phyloP scores from a whole-genome alignment of 75 land plant genomes.

The Pinus taeda region DNA sequence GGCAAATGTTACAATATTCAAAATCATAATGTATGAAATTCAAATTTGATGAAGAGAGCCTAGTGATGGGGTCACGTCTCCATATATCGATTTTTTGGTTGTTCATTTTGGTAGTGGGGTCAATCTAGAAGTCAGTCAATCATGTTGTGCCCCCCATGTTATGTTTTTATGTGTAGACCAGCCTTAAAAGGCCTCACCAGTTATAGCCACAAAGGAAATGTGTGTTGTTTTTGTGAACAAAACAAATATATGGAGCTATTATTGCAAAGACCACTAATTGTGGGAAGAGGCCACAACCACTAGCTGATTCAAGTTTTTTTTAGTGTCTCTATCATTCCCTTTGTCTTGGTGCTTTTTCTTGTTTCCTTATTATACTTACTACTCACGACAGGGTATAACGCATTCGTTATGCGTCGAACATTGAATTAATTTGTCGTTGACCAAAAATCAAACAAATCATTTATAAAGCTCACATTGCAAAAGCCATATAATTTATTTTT shows the following conservation, averaged over 20 bases:
- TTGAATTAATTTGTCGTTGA: too few species aligned
- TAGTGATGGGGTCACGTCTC: neutral
- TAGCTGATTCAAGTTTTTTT: neutral
- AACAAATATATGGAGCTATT: constrained; percentile 7
- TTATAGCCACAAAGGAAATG: neutral
- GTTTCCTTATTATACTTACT: too few species aligned
- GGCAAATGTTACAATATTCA: neutral
- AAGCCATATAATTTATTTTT: too few species aligned
- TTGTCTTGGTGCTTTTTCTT: neutral
- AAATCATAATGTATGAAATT: neutral
- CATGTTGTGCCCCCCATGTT: neutral
- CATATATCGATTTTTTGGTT: neutral
- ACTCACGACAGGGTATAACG: too few species aligned
- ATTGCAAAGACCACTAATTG: constrained; percentile 2
- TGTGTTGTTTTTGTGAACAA: neutral
- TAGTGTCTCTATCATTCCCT: neutral
- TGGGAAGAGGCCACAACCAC: neutral
- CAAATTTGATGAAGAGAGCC: neutral
- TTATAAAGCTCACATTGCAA: too few species aligned
- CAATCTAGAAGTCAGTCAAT: neutral
- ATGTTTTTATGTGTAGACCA: too few species aligned
- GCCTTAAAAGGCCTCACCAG: neutral
- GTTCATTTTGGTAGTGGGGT: neutral
- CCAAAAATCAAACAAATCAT: too few species aligned
- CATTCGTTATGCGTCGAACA: too few species aligned